Evolutionary conservation across 345 rosid genomes (phyloP).

Genomic region (Barbarea vulgaris): DNA sequence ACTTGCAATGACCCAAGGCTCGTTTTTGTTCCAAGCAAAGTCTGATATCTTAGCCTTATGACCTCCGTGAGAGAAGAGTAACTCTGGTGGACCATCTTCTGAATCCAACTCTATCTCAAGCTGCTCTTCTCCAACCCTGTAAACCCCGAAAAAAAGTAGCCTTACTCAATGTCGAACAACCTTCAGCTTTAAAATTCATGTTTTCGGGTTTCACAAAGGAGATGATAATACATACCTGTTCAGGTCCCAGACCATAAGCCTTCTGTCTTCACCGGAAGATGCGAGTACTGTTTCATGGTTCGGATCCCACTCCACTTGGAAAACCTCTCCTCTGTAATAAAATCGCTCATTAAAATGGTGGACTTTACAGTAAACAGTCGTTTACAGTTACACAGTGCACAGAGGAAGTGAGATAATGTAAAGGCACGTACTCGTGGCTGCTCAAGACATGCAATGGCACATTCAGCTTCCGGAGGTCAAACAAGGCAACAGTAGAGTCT

Average conservation of each 20-base stretch:
- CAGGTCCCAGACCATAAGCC: slow-evolving; percentile 92
- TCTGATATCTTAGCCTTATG: slow-evolving; percentile 85
- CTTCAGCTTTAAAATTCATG: not conserved
- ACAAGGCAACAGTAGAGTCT: slow-evolving; percentile 77
- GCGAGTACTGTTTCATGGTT: slow-evolving; percentile 90
- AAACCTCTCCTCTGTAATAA: slow-evolving; percentile 58
- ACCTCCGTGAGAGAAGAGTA: slow-evolving; percentile 87
- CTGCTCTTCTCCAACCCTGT: slow-evolving; percentile 90
- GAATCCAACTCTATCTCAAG: slow-evolving; percentile 75
- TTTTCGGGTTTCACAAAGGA: not conserved
- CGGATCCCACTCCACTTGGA: slow-evolving; percentile 98
- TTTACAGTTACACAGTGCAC: not conserved
- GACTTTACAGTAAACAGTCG: not conserved
- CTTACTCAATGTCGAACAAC: not conserved
- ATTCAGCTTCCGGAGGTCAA: slow-evolving; percentile 76
- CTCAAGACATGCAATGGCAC: slow-evolving; percentile 70
- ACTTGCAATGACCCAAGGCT: slow-evolving; percentile 79
- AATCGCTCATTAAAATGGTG: not conserved
- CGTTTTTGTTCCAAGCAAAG: slow-evolving; percentile 76
- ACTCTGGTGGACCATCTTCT: slow-evolving; percentile 91
- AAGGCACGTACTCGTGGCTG: slow-evolving; percentile 61
- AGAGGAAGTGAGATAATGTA: not conserved
- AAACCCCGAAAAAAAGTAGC: not conserved
- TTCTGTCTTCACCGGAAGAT: slow-evolving; percentile 89
- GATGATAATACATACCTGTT: slow-evolving; percentile 72